These are phyloP conservation scores for Boletus pseudopeckii DNA, from an alignment of 768 basidiomycete species.

Conservation along the genomic window DNA sequence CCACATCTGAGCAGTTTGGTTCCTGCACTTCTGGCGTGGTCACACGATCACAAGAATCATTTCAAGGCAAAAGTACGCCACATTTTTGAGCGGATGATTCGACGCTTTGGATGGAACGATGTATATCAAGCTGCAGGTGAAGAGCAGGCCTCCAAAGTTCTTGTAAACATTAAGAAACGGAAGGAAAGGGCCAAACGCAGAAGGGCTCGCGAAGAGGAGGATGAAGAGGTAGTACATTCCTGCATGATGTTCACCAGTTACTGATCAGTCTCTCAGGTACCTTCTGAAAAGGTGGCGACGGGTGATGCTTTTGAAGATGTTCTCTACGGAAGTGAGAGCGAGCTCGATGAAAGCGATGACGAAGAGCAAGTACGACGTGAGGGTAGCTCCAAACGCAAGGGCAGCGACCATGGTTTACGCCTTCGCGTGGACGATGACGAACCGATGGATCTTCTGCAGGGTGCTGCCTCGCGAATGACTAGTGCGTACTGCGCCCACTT, in stretches of 20 bases:
- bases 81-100: constrained; percentile 93
- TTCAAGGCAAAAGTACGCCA: constrained; percentile 97
- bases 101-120: constrained; percentile 85
- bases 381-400: constrained; percentile 37
- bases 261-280: constrained; percentile 34
- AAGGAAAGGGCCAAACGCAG: constrained; percentile 92
- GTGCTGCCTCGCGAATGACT: constrained; percentile 66
- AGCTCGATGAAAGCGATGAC: constrained; percentile 70
- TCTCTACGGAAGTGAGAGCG: constrained; percentile 94
- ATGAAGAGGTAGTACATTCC: constrained; percentile 41
- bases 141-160: constrained; percentile 82
- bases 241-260: neutral
- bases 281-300: constrained; percentile 46
- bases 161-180: constrained; percentile 92
- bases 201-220: constrained; percentile 60
- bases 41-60: constrained; percentile 98
- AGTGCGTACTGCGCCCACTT: constrained; percentile 43
- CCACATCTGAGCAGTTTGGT: constrained; percentile 78
- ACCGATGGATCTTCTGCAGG: constrained; percentile 91
- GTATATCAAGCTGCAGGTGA: constrained; percentile 71
- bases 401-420: constrained; percentile 49
- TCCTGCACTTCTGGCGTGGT: constrained; percentile 84
- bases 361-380: constrained; percentile 38
- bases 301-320: constrained; percentile 97
- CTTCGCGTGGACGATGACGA: constrained; percentile 87